Evolutionary conservation across 148 eudicot species (phyloP).

Genomic region (Euryodendron excelsum): DNA sequence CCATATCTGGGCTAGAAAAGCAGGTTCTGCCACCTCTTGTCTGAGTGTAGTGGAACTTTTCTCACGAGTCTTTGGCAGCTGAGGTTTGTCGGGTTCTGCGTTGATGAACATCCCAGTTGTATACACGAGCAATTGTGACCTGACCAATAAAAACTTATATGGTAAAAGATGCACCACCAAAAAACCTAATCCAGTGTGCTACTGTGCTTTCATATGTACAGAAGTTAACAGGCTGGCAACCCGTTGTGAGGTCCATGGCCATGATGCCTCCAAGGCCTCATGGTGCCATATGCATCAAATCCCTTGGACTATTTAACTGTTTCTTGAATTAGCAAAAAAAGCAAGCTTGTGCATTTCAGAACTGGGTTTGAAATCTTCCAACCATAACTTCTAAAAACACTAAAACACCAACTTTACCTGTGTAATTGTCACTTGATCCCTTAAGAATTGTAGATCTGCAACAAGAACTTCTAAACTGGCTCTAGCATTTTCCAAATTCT

Average conservation of each 20-base stretch:
- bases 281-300: not conserved
- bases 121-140: constrained; percentile 87
- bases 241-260: not conserved
- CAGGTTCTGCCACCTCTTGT: not conserved
- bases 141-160: constrained; percentile 17
- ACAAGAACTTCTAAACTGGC: constrained; percentile 87
- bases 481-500: constrained; percentile 85
- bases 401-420: constrained; percentile 43
- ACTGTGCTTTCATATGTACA: not conserved
- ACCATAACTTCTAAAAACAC: not conserved
- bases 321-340: not conserved
- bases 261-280: not conserved
- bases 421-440: constrained; percentile 89
- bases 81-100: constrained; percentile 53
- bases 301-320: not conserved
- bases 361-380: not conserved
- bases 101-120: constrained; percentile 93
- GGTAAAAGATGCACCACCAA: not conserved
- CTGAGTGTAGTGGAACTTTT: not conserved
- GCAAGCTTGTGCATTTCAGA: not conserved
- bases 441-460: constrained; percentile 72
- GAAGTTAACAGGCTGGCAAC: not conserved
- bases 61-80: constrained; percentile 44
- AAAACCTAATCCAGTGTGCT: too few species aligned
- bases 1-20: not conserved